Evolutionary conservation across 192 early-diverging fungal genomes (phyloP).

Genomic region (Coemansia reversa): DNA sequence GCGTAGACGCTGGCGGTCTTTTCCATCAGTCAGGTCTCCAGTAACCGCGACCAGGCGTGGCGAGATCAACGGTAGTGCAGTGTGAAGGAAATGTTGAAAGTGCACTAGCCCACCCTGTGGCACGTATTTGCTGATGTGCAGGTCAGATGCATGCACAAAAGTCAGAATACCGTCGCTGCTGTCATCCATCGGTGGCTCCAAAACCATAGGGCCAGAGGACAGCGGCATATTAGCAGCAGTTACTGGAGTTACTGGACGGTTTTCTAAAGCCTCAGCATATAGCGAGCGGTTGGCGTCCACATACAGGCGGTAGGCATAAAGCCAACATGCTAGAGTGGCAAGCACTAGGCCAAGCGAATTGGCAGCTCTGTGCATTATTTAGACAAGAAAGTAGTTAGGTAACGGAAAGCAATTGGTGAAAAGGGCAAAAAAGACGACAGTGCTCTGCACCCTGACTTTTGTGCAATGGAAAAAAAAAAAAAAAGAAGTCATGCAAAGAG

Average conservation of each 20-base stretch:
- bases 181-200: slow-evolving; percentile 47
- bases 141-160: slow-evolving; percentile 79
- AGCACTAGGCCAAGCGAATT: slow-evolving; percentile 23
- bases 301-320: slow-evolving; percentile 43
- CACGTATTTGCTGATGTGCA: slow-evolving; percentile 79
- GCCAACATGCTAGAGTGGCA: slow-evolving; percentile 42
- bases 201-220: not conserved
- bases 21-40: slow-evolving; percentile 89
- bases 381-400: no score
- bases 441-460: no score
- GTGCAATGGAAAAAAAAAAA: no score
- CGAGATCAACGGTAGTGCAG: slow-evolving; percentile 71
- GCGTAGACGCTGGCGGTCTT: slow-evolving; percentile 61
- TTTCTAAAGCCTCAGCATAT: not conserved
- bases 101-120: slow-evolving; percentile 68
- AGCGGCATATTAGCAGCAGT: not conserved
- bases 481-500: no score
- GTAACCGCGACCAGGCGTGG: slow-evolving; percentile 80
- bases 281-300: slow-evolving; percentile 35
- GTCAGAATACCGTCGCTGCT: slow-evolving; percentile 63
- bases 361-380: slow-evolving; percentile 13
- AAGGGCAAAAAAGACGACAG: no score
- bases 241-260: not conserved
- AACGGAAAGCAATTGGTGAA: no score
- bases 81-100: slow-evolving; percentile 71